These are phyloP conservation scores for Pythium diclinum DNA, from an alignment of 352 stramenopile species.

Conservation along the genomic window DNA sequence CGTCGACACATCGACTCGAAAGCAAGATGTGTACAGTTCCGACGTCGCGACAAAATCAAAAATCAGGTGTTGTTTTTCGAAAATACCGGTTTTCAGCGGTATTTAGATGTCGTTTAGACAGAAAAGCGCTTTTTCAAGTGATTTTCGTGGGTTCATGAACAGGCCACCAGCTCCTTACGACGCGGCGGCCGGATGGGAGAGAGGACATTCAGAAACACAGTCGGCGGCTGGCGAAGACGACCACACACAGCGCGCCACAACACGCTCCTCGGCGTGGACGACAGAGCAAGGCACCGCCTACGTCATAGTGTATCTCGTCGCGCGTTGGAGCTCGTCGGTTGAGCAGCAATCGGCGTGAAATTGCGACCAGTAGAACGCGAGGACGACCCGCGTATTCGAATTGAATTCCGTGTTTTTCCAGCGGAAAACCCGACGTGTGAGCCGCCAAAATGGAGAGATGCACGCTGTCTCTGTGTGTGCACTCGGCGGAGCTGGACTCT, in stretches of 20 bases:
- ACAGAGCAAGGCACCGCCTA: background rate
- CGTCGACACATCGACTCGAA: background rate
- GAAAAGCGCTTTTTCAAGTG: slow-evolving; percentile 7
- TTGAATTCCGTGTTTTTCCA: background rate
- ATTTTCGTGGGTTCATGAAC: slow-evolving; percentile 8
- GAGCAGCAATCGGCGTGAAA: background rate
- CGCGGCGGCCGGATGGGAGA: slow-evolving; percentile 2
- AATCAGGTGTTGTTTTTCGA: slow-evolving; percentile 2
- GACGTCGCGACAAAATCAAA: background rate
- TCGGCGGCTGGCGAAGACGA: slow-evolving; percentile 9
- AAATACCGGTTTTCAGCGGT: slow-evolving; percentile 6
- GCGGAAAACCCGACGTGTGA: slow-evolving; percentile 1
- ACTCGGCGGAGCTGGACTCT: slow-evolving; percentile 28
- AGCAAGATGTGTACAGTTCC: slow-evolving; percentile 6
- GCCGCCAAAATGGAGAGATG: slow-evolving; percentile 7
- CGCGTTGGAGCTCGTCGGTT: background rate
- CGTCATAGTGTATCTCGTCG: background rate
- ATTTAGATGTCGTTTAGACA: background rate
- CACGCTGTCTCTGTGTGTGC: slow-evolving; percentile 27
- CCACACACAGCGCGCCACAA: background rate
- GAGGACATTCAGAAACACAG: background rate
- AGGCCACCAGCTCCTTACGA: background rate
- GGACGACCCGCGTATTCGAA: background rate
- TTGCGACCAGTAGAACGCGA: background rate
- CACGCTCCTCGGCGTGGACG: background rate